Base-by-base conservation (phyloP, 768 basidiomycete species). In the Mycena galericulata region DNA sequence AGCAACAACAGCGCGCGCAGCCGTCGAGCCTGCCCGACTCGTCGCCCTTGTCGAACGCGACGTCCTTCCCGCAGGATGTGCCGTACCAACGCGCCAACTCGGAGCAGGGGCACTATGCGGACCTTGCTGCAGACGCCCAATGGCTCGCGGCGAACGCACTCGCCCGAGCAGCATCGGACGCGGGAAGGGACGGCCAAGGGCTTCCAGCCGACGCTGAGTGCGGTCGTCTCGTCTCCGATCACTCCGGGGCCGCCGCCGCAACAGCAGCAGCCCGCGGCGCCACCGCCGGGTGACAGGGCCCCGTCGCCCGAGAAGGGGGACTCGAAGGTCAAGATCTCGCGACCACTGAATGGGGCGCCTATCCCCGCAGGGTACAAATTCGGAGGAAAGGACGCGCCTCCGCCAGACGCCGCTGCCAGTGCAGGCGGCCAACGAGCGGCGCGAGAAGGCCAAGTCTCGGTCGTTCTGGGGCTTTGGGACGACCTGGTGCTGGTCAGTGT, bases 381-480 rank as follows among this genome's bases (percentile, higher is more conserved):
- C 75, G 95, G 93, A 14, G 83, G 87, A 51, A 96, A 95, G 79
- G 93, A 92, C 57, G 69, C 78, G 4, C 78, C 86, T 50, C 76
- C 85, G 18, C 76, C 81, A 22, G 84, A 86, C 43, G 72, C 82
- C 40, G 76, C 82, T 50, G 64, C 77, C n/a, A n/a, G n/a, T 24
- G 73, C 77, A 15, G 17, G 46, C 78, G 41, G 74, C 78, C 53
- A 89, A 76, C 66, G 95, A 97, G 67, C 86, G 97, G 77, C 87
- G 95, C 64, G 92, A 95, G 76, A 98, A 97, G 82, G 92, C 93
- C 24, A 97, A 97, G 82, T 96, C 94, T 66, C 88, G 94, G 53
- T 90, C 90, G 9, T 98, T 99, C 83, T 98, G 96, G 95, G 91
- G 90, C 75, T 98, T 97, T 77, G 92, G 94, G 29, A n/a, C 87